These are phyloP conservation scores for Auriscalpium microsporum DNA, from an alignment of 768 basidiomycete species.

Conservation along the genomic window DNA sequence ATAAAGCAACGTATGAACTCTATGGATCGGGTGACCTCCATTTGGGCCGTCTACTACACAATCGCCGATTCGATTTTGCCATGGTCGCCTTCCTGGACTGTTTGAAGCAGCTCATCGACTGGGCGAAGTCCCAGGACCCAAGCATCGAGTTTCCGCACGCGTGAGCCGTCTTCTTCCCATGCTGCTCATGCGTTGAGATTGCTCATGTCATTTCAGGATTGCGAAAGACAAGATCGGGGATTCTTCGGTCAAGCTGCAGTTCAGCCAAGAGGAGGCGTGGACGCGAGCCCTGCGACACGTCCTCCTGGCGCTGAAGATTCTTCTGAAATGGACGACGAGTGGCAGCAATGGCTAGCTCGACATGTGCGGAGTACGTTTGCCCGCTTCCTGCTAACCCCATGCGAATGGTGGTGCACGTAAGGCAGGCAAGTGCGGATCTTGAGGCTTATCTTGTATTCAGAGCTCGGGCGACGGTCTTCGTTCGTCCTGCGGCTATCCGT, in stretches of 20 bases:
- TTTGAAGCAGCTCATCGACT: slow-evolving; percentile 83
- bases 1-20: slow-evolving; percentile 82
- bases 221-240: slow-evolving; percentile 94
- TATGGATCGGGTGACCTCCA: slow-evolving; percentile 93
- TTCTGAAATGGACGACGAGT: slow-evolving; percentile 80
- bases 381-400: background rate
- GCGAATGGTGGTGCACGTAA: no score
- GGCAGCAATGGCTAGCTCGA: slow-evolving; percentile 51
- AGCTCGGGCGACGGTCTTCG: no score
- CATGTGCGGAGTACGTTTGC: background rate
- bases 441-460: no score
- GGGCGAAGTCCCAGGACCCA: slow-evolving; percentile 66
- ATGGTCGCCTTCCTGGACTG: slow-evolving; percentile 97
- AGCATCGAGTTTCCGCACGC: slow-evolving; percentile 77
- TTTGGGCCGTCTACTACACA: slow-evolving; percentile 82
- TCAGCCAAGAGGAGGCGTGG: slow-evolving; percentile 94
- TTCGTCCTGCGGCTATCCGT: no score
- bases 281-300: slow-evolving; percentile 90
- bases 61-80: slow-evolving; percentile 89
- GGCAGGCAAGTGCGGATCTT: no score
- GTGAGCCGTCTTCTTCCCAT: slow-evolving; percentile 40
- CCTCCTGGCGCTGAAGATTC: slow-evolving; percentile 78
- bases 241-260: slow-evolving; percentile 87
- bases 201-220: slow-evolving; percentile 35
- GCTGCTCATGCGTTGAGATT: background rate